These are phyloP conservation scores for Sphenostylis stenocarpa DNA, from an alignment of 306 rosid genomes.

Conservation along the genomic window DNA sequence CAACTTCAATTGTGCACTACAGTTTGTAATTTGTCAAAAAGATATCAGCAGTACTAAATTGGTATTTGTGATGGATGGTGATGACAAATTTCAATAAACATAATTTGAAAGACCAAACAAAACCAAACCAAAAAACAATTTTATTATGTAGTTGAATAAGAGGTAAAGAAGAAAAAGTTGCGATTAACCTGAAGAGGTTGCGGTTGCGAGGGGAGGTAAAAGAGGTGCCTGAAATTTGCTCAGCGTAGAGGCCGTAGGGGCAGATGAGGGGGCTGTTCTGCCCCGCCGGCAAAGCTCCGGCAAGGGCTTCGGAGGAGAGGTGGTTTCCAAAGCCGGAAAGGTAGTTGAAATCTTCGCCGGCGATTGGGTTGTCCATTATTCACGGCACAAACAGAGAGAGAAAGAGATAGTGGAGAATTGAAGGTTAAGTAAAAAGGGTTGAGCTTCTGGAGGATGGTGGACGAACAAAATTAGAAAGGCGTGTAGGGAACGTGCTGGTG, in stretches of 20 bases:
- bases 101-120: background rate
- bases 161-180: background rate
- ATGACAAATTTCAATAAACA: too few relatives aligned
- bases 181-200: constrained; percentile 60
- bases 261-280: constrained; percentile 93
- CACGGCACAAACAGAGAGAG: too few relatives aligned
- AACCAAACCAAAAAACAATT: background rate
- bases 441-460: too few relatives aligned
- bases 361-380: constrained; percentile 4
- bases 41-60: too few relatives aligned
- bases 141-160: background rate
- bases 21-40: too few relatives aligned
- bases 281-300: constrained; percentile 74
- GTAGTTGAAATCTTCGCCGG: constrained; percentile 42
- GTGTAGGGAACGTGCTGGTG: background rate
- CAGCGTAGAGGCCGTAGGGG: constrained; percentile 88
- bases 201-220: constrained; percentile 83
- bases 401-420: background rate
- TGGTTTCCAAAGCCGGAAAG: constrained; percentile 81
- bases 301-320: constrained; percentile 73
- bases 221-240: constrained; percentile 93
- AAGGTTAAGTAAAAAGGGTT: background rate
- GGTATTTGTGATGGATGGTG: background rate
- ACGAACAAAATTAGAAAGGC: too few relatives aligned
- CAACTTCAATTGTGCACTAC: too few relatives aligned